A percentile compares a stretch with the other conserved stretches of the same genome.
These are phyloP conservation scores for Amanita phalloides DNA, from an alignment of 768 basidiomycete species.

Conservation along the genomic window DNA sequence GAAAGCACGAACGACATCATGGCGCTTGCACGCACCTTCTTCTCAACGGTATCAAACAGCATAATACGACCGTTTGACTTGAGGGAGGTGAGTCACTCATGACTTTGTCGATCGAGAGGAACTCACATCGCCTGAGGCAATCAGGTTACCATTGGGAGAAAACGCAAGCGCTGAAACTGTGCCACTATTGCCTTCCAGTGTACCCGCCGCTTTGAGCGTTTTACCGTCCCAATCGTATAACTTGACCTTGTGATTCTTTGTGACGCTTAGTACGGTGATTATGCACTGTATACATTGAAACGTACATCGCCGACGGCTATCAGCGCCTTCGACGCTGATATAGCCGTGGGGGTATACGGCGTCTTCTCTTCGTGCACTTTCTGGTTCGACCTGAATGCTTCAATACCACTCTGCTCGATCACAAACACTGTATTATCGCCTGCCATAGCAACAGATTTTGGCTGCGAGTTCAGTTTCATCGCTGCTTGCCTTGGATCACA, in stretches of 20 bases:
- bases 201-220: slow-evolving; percentile 39
- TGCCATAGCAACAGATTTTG: slow-evolving; percentile 50
- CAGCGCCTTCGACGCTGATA: slow-evolving; percentile 38
- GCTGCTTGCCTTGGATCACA: slow-evolving; percentile 33
- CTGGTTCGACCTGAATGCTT: slow-evolving; percentile 64
- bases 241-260: slow-evolving; percentile 63
- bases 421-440: slow-evolving; percentile 59
- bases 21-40: slow-evolving; percentile 33
- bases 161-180: slow-evolving; percentile 68
- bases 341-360: slow-evolving; percentile 39
- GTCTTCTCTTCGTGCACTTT: slow-evolving; percentile 46
- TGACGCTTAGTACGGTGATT: neutral
- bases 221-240: slow-evolving; percentile 67
- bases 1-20: neutral
- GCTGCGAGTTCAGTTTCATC: slow-evolving; percentile 48
- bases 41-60: slow-evolving; percentile 60
- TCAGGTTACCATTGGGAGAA: slow-evolving; percentile 61
- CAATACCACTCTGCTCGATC: slow-evolving; percentile 43
- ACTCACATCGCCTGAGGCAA: slow-evolving; percentile 85
- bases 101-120: neutral
- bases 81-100: neutral
- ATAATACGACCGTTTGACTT: slow-evolving; percentile 77
- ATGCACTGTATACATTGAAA: neutral
- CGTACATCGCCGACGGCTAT: slow-evolving; percentile 73
- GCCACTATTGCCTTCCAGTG: slow-evolving; percentile 60